phyloP scores from a whole-genome alignment of 2,329 filamentous ascomycete species.

The Chaetomium globosum region DNA sequence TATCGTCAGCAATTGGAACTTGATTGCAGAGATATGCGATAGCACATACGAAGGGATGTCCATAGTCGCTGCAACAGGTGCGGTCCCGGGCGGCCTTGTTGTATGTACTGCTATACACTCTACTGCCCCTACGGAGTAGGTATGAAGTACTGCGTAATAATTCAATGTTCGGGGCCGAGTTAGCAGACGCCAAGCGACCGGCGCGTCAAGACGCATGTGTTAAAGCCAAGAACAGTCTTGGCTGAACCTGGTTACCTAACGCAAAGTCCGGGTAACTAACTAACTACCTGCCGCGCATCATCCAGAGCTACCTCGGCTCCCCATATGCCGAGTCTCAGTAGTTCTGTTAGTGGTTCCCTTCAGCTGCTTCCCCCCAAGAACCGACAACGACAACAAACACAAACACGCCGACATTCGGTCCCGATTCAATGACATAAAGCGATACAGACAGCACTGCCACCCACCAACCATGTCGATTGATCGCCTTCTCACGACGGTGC shows the following conservation, averaged over 20 bases:
- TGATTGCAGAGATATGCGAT: not conserved
- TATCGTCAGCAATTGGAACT: not conserved
- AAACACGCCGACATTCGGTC: conserved; percentile 1
- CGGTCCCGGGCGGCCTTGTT: not conserved
- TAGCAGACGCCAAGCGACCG: not conserved
- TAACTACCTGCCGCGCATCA: not conserved
- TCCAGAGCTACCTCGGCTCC: conserved; percentile 25
- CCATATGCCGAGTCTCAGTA: not conserved
- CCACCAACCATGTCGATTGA: conserved; percentile 63
- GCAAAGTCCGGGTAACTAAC: conserved; percentile 31
- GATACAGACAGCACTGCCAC: not conserved
- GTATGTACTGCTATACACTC: not conserved
- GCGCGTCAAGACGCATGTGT: not conserved
- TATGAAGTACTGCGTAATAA: not conserved
- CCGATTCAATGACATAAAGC: not conserved
- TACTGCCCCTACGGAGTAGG: no score
- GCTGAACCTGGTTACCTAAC: conserved; percentile 22
- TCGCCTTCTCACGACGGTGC: conserved; percentile 65
- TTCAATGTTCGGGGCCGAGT: not conserved
- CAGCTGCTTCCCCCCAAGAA: not conserved
- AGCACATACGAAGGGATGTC: conserved; percentile 29
- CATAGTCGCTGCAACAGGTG: conserved; percentile 24
- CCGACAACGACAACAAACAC: not conserved
- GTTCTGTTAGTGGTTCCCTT: not conserved
- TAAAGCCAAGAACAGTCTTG: not conserved